Evolutionary conservation across 495 filamentous ascomycete genomes (phyloP).

Genomic region (Daldinia grandis): DNA sequence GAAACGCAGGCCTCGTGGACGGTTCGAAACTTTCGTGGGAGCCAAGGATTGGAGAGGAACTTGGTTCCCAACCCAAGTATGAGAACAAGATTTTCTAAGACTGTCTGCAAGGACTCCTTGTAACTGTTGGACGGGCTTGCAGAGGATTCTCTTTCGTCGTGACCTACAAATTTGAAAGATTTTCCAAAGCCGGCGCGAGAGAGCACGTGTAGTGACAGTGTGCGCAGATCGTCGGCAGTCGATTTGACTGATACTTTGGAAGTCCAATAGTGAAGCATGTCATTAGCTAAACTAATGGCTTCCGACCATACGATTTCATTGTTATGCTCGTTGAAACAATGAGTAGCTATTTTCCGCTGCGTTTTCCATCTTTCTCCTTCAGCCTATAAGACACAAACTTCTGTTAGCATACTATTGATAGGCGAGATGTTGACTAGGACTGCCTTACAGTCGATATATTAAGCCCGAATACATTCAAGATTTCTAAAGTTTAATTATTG

Average conservation of each 20-base stretch:
- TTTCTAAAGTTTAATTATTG: not conserved
- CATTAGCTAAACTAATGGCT: conserved; percentile 54
- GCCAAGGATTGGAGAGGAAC: too few relatives aligned
- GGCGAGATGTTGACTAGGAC: not conserved
- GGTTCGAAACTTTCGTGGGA: too few relatives aligned
- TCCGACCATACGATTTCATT: conserved; percentile 59
- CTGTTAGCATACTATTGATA: not conserved
- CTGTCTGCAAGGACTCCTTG: conserved; percentile 43
- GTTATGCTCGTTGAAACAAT: conserved; percentile 60
- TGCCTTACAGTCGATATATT: conserved; percentile 11
- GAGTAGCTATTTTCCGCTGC: conserved; percentile 54
- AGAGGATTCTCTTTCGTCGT: conserved; percentile 24
- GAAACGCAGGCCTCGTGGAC: conserved; percentile 42
- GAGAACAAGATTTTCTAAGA: conserved; percentile 48
- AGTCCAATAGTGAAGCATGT: conserved; percentile 58
- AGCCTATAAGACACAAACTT: not conserved
- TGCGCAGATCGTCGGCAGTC: conserved; percentile 53
- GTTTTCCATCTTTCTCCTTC: conserved; percentile 56
- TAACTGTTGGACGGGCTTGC: conserved; percentile 39
- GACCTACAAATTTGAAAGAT: conserved; percentile 46
- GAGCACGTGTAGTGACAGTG: conserved; percentile 58
- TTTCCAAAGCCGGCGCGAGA: conserved; percentile 56
- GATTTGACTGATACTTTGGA: conserved; percentile 32
- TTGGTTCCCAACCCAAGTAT: too few relatives aligned
- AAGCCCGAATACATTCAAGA: conserved; percentile 7